Evolutionary conservation across 2,329 filamentous ascomycete species (phyloP).

Genomic region (Botryotinia calthae): DNA sequence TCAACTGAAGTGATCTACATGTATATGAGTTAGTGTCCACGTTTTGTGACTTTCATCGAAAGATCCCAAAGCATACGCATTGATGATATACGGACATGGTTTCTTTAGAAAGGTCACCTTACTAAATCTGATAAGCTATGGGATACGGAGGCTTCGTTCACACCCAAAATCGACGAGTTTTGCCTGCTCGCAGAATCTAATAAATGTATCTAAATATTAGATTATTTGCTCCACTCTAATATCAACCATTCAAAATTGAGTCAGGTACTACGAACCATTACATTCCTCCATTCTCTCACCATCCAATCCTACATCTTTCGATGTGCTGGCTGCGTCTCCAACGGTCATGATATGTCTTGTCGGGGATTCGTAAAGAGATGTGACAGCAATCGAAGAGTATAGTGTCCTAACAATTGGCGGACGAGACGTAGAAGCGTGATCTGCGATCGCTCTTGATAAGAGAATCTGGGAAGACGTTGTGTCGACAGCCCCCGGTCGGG

Average conservation of each 20-base stretch:
- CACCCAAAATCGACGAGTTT: background rate
- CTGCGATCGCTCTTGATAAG: constrained; percentile 46
- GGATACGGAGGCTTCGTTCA: background rate
- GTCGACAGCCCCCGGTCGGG: constrained; percentile 29
- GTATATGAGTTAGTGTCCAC: background rate
- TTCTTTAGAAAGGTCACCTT: background rate
- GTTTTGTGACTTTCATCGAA: background rate
- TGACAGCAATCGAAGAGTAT: constrained; percentile 24
- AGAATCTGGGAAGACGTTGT: constrained; percentile 49
- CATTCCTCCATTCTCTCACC: background rate
- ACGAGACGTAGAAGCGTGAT: constrained; percentile 25
- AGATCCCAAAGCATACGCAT: background rate
- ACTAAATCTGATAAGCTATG: background rate
- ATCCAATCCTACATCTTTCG: constrained; percentile 12
- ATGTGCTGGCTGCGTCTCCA: constrained; percentile 26
- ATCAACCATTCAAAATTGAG: background rate
- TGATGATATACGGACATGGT: background rate
- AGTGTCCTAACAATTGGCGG: background rate
- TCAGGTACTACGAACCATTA: background rate
- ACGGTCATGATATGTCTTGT: constrained; percentile 35
- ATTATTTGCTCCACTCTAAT: too few relatives aligned
- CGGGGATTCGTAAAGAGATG: constrained; percentile 34
- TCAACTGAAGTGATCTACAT: background rate
- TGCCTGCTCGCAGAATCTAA: background rate
- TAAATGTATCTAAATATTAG: background rate